These are phyloP conservation scores for Coemansia sp. DNA, from an alignment of 192 early-diverging fungal species.

Conservation along the genomic window DNA sequence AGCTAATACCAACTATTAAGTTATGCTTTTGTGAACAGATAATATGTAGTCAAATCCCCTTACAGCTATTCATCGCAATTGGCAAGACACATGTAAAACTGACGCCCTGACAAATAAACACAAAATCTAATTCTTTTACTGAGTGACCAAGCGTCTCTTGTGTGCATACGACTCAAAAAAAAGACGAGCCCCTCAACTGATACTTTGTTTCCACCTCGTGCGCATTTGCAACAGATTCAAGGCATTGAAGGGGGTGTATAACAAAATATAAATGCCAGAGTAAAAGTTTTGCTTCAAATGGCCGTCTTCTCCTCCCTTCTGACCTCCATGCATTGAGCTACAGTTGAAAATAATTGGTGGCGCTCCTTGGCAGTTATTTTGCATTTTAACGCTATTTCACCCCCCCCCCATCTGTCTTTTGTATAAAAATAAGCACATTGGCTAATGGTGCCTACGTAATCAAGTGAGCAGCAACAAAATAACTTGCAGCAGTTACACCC, in stretches of 20 bases:
- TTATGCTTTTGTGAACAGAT: no score
- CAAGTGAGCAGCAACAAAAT: neutral
- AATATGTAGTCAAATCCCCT: no score
- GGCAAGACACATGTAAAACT: neutral
- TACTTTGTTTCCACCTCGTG: neutral
- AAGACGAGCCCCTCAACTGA: neutral
- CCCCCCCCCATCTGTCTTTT: neutral
- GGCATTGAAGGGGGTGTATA: neutral
- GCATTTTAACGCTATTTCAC: neutral
- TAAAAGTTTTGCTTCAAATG: neutral
- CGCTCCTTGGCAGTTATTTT: constrained; percentile 7
- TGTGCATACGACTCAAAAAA: neutral
- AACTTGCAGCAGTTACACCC: neutral
- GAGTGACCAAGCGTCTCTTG: neutral
- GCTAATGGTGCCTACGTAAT: neutral
- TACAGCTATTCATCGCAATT: neutral
- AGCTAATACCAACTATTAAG: neutral
- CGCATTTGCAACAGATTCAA: neutral
- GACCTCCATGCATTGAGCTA: constrained; percentile 16
- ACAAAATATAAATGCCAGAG: neutral
- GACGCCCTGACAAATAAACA: no score
- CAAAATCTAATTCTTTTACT: neutral
- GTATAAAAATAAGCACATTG: neutral
- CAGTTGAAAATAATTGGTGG: constrained; percentile 13
- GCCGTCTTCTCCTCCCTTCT: constrained; percentile 25